Evolutionary conservation across 805 yeast species (phyloP), one percentile per base, ranked within the genome.

Genomic region (Suhomyces sp.): DNA sequence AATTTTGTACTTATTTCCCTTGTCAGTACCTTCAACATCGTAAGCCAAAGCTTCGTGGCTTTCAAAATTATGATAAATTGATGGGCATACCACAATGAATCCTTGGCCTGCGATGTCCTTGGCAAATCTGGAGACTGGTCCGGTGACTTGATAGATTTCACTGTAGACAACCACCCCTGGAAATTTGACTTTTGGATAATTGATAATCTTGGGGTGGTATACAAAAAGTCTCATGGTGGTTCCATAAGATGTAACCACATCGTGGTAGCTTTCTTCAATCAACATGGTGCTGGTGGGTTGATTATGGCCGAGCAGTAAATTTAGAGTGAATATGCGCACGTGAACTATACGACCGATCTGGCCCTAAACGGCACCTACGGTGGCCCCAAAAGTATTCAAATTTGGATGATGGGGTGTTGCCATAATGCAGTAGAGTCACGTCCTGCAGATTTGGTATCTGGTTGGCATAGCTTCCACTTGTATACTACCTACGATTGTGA

Each of bases 91-190:
- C 26, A 83, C 90, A 48, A 88, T 84, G 67, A 80, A 88, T 0
- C 96, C 96, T 63, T 85, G 87, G 22, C 89, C 84, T 1, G 93
- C 93, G 61, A 88, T 88, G 58, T 80, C 85, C 60, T 85, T 85
- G 29, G 90, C 93, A 63, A 88, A 85, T 56, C 94, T 73, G 5
- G 87, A 72, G 27, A 88, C 96, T 3, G 96, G 94, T 0, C 96
- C 96, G 6, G 90, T 85, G 45, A 75, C 93, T 68, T 88, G 96
- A 68, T 88, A 88, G 59, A 88, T 88, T 67, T 88, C 96, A 51
- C 89, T 83, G 70, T 83, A 88, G 13, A 87, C 89, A 33, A 88
- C 69, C 2, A 88, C 94, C 40, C 88, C 96, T 1, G 96, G 94
- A 63, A 87, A 88, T 64, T 83, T 85, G 52, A 88, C 94, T 40